Evolutionary conservation across 2,329 filamentous ascomycete species (phyloP).

Genomic region (Phyllosticta citriasiana): DNA sequence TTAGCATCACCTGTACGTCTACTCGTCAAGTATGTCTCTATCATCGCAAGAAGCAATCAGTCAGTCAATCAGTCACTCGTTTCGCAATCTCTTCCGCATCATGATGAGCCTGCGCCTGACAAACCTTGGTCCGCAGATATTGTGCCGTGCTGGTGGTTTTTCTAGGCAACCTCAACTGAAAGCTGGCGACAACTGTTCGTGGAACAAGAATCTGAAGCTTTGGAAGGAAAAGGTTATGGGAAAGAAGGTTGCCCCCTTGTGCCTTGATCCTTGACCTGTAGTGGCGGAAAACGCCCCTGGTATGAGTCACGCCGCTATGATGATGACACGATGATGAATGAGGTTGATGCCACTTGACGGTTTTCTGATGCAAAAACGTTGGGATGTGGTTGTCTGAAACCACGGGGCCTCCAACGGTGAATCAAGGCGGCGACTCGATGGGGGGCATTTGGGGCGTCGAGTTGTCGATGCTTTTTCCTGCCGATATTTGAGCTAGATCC

Average conservation of each 20-base stretch:
- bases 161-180: constrained; percentile 8
- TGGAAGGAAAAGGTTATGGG: too few relatives aligned
- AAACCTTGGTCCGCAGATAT: neutral
- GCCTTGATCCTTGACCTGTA: neutral
- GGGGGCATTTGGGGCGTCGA: too few relatives aligned
- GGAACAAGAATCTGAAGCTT: too few relatives aligned
- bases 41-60: neutral
- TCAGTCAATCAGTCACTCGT: neutral
- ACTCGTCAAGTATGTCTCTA: neutral
- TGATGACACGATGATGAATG: neutral
- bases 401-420: too few relatives aligned
- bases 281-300: neutral
- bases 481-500: too few relatives aligned
- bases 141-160: constrained; percentile 11
- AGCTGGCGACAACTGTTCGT: neutral
- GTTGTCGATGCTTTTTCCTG: too few relatives aligned
- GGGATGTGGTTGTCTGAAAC: neutral
- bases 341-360: neutral
- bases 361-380: neutral
- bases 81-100: neutral
- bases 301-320: neutral
- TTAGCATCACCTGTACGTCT: neutral
- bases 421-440: too few relatives aligned
- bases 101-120: neutral
- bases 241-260: neutral